Evolutionary conservation across 2,329 filamentous ascomycete genomes (phyloP).

Genomic region (Fusarium guadeloupense): DNA sequence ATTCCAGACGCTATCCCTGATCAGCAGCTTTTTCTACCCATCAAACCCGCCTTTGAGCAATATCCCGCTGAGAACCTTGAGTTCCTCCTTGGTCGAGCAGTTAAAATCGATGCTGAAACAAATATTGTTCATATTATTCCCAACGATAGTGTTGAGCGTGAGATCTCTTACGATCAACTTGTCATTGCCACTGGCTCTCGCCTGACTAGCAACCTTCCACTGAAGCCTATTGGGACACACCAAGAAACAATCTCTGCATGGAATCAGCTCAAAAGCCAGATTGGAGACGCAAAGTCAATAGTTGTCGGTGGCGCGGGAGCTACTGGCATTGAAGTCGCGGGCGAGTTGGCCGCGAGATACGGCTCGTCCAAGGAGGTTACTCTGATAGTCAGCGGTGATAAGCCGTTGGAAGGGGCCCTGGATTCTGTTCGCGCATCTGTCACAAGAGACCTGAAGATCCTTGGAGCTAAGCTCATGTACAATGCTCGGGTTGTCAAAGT

Average conservation of each 20-base stretch:
- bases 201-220: constrained; percentile 52
- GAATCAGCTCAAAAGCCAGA: constrained; percentile 40
- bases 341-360: constrained; percentile 49
- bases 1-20: constrained; percentile 59
- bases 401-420: constrained; percentile 29
- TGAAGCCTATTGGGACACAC: constrained; percentile 58
- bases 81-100: constrained; percentile 59
- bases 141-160: constrained; percentile 44
- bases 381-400: constrained; percentile 35
- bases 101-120: constrained; percentile 45
- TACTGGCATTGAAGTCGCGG: constrained; percentile 52
- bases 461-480: constrained; percentile 44
- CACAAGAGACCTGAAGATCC: constrained; percentile 37
- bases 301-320: constrained; percentile 51
- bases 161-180: constrained; percentile 60
- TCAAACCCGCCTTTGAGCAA: constrained; percentile 55
- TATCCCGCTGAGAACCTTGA: constrained; percentile 58
- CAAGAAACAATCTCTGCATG: constrained; percentile 53
- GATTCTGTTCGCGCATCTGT: constrained; percentile 46
- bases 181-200: constrained; percentile 64
- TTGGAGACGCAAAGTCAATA: constrained; percentile 45
- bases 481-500: constrained; percentile 46
- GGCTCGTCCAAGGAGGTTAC: constrained; percentile 43
- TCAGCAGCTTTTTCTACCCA: constrained; percentile 57
- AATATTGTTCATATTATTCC: constrained; percentile 51